These are phyloP conservation scores for Penicillium tannophilum DNA, from an alignment of 495 filamentous ascomycete genomes.

Conservation along the genomic window DNA sequence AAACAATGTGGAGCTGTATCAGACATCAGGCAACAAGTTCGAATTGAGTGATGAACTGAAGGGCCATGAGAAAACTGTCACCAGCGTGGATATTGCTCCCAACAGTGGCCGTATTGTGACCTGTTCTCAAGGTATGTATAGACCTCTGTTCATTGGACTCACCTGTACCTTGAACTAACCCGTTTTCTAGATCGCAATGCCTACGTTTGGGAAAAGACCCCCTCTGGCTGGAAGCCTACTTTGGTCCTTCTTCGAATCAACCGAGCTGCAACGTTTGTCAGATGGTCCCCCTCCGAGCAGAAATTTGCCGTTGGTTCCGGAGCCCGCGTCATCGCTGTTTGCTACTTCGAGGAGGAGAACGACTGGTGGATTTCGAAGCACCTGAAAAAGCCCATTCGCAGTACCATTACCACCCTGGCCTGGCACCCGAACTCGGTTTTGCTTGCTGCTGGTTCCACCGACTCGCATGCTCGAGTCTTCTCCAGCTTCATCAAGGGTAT, in stretches of 20 bases:
- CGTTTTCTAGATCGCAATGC: slow-evolving; percentile 84
- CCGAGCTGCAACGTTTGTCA: slow-evolving; percentile 92
- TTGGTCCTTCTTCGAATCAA: slow-evolving; percentile 97
- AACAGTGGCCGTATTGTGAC: slow-evolving; percentile 90
- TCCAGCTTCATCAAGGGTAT: slow-evolving; percentile 95
- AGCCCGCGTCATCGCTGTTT: slow-evolving; percentile 93
- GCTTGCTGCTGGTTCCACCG: slow-evolving; percentile 89
- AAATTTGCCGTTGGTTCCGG: slow-evolving; percentile 98
- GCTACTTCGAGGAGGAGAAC: slow-evolving; percentile 98
- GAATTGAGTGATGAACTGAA: slow-evolving; percentile 86
- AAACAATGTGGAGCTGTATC: slow-evolving; percentile 88
- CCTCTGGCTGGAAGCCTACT: slow-evolving; percentile 92
- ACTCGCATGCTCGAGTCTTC: slow-evolving; percentile 96
- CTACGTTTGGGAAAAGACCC: slow-evolving; percentile 93
- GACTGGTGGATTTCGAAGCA: slow-evolving; percentile 99
- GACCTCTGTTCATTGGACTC: neutral
- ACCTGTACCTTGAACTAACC: slow-evolving; percentile 4
- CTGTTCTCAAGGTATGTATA: slow-evolving; percentile 81
- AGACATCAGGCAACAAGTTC: slow-evolving; percentile 71
- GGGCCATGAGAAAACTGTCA: slow-evolving; percentile 96
- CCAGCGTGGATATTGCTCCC: slow-evolving; percentile 93
- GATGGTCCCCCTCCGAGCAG: slow-evolving; percentile 94
- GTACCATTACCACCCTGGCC: slow-evolving; percentile 87
- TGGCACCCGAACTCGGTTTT: slow-evolving; percentile 99
- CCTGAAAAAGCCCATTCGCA: slow-evolving; percentile 95